Percentiles rank a stretch among this genome's conserved stretches.
phyloP scores from a whole-genome alignment of 1,284 basidiomycete genomes.

The Takashimella koratensis region DNA sequence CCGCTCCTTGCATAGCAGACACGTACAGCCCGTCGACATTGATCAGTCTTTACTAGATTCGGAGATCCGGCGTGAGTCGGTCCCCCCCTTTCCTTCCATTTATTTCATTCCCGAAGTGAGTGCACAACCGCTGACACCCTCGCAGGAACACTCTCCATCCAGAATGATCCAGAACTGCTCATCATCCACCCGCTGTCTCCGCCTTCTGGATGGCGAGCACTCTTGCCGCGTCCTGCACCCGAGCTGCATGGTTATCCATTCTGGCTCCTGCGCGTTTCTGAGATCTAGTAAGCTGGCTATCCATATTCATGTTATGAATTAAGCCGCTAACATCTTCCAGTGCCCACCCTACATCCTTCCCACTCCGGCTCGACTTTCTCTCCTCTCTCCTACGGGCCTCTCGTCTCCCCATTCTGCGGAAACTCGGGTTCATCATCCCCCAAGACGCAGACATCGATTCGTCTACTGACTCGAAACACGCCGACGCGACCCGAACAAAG shows the following conservation, averaged over 20 bases:
- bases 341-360: conserved; percentile 27
- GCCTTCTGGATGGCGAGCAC: conserved; percentile 13
- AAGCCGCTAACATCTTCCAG: conserved; percentile 3
- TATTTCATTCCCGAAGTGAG: neutral
- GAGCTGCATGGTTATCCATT: conserved; percentile 39
- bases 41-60: conserved; percentile 13
- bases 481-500: neutral
- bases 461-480: neutral
- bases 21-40: conserved; percentile 5
- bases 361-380: conserved; percentile 17
- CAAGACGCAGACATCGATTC: conserved; percentile 1
- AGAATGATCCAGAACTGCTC: conserved; percentile 30
- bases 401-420: conserved; percentile 13
- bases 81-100: neutral
- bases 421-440: conserved; percentile 14
- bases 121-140: neutral
- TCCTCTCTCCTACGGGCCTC: conserved; percentile 16
- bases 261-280: conserved; percentile 37
- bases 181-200: conserved; percentile 30
- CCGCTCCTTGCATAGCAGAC: neutral
- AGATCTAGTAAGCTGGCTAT: conserved; percentile 29
- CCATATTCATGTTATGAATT: too few relatives aligned
- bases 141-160: conserved; percentile 8
- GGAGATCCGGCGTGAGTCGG: conserved; percentile 13
- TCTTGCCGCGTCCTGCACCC: conserved; percentile 32